Evolutionary conservation across 2,329 filamentous ascomycete genomes (phyloP), one percentile per base, ranked within the genome.

Genomic region (Trichophyton rubrum): DNA sequence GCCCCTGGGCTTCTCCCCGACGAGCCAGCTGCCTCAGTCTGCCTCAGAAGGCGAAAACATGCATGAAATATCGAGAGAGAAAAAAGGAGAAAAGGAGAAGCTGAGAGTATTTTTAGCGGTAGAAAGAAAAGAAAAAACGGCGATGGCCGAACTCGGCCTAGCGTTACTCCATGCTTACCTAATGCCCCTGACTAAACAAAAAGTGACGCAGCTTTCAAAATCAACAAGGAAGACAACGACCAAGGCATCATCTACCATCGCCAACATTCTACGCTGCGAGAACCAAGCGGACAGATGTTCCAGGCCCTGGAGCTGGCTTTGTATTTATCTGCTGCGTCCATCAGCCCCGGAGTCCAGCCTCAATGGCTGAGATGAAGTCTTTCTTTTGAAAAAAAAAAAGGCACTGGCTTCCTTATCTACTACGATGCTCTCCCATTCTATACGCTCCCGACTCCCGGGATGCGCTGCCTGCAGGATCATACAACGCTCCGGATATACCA

Each of bases 131-230:
- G 17, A 53, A 53, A 5, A 30, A n/a, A 33, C 11, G 9, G 51
- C 7, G 33, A 15, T 11, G 33, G n/a, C 30, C 13, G 51, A 20
- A 17, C 5, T 55, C 51, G 51, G 51, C 27, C 30, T 55, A 27
- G 33, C 27, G 24, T 55, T 35, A 30, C 17, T 55, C 51, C 51
- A 6, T 3, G 30, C 6, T 55, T 55, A 55, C 27, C 15, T 55
- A 55, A 55, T 55, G 8, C 51, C 51, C 51, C 51, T 55, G 51
- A 55, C 51, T 51, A 27, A 27, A 51, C 24, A 55, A 55, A 53
- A 55, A 55, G 51, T 55, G 51, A 55, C 51, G 51, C 51, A 55
- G 51, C 27, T 38, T 38, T 38, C 2, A 38, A 53, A 53, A 53
- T 53, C 49, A 53, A 33, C 51, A 33, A n/a, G 20, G 45, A 22